Base-by-base conservation (phyloP, 495 filamentous ascomycete genomes). In the Penicillium psychrofluorescens region DNA sequence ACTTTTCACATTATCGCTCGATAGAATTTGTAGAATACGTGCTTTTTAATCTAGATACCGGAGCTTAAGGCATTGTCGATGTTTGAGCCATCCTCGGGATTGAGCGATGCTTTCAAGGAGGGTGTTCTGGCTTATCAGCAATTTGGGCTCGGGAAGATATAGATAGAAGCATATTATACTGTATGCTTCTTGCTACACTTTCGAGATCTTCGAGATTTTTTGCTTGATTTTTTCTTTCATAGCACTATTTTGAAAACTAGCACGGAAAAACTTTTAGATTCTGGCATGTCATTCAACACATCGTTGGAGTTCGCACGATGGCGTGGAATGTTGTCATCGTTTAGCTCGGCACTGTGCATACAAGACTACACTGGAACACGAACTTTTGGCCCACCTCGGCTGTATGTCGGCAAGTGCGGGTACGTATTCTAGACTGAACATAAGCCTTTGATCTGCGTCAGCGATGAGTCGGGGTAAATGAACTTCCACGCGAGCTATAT, bases 281-380 rank as follows among this genome's bases (percentile, higher is more conserved):
- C 32, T 34, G 10, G 7, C 2, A 8, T 34, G 32, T 6, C 32
- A 22, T 22, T 22, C 22, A 0, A 22, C 22, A 22, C 22, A 6
- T 22, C 22, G 22, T 6, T 22, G 22, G 22, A 22, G 22, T 22
- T 6, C 22, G 22, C 22, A 4, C 13, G 16, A 43, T 50, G 43
- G 43, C 43, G 36, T 29, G n/a, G 38, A 50, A 22, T 46, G 48
- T 41, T 38, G 48, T 46, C 43, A 50, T 43, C 40, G 29, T 8
- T 31, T 36, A 31, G 34, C 11, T 39, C 35, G 16, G 14, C 22
- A 14, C 35, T 45, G 36, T 40, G 15, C 16, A 38, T 40, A 13
- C 14, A 29, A 29, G 22, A 5, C 11, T 10, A 16, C 38, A 13
- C 29, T 44, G 6, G 22, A 22, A 22, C 2, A 6, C 22, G 22